These are phyloP conservation scores for Stenocarpella maydis DNA, from an alignment of 2,329 filamentous ascomycete species.

Conservation along the genomic window DNA sequence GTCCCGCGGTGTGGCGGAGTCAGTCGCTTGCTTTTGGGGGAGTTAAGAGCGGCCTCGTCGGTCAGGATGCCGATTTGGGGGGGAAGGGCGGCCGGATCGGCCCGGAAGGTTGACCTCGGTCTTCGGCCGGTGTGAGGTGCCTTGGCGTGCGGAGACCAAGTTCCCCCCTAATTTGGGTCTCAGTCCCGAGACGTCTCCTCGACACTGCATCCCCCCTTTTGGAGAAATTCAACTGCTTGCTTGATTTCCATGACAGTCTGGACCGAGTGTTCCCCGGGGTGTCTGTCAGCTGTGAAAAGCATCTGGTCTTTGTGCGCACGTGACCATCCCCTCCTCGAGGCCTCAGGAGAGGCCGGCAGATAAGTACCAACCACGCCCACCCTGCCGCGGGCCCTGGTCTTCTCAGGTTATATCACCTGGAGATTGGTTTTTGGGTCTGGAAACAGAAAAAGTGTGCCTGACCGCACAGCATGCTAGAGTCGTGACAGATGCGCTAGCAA, in stretches of 20 bases:
- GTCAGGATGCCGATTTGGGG: neutral
- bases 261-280: neutral
- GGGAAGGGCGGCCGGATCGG: neutral
- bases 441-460: neutral
- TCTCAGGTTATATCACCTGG: neutral
- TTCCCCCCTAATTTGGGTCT: neutral
- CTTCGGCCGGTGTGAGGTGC: neutral
- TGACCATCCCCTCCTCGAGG: no score
- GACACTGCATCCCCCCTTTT: neutral
- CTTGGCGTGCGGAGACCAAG: neutral
- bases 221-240: neutral
- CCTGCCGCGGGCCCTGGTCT: neutral
- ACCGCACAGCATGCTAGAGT: neutral
- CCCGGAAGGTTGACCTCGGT: neutral
- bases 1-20: neutral
- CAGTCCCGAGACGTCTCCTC: neutral
- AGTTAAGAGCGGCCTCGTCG: no score
- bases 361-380: neutral
- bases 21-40: neutral
- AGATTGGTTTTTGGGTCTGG: neutral
- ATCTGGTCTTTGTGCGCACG: neutral
- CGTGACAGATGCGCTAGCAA: neutral
- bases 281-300: neutral
- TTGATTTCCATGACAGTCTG: neutral
- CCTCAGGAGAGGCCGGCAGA: neutral